Conservation (phyloP, 768 basidiomycete species). For the Leccinum subtestaceum region DNA sequence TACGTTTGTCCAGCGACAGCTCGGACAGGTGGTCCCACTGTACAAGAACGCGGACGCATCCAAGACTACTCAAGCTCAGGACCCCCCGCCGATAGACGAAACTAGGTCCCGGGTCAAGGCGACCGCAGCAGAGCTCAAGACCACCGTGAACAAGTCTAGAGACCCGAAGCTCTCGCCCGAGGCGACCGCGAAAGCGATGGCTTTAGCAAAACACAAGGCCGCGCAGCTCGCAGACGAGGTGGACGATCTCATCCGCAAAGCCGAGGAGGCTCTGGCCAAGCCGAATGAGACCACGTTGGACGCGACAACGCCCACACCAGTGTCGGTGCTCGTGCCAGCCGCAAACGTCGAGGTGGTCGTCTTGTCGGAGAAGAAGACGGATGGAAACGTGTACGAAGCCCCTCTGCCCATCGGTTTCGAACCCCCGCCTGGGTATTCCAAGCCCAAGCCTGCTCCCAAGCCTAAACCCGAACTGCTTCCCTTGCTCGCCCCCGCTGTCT, state of each 20-base stretch:
- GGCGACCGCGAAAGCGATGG: conserved; percentile 36
- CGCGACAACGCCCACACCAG: conserved; percentile 15
- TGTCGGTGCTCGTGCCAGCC: conserved; percentile 2
- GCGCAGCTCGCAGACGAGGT: conserved; percentile 60
- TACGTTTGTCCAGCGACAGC: conserved; percentile 48
- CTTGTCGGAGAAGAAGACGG: conserved; percentile 23
- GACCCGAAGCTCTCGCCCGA: conserved; percentile 26
- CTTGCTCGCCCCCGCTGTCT: conserved; percentile 76
- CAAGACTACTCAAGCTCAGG: conserved; percentile 22
- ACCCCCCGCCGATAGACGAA: conserved; percentile 35
- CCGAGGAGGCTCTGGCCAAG: conserved; percentile 67
- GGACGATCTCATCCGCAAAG: conserved; percentile 63
- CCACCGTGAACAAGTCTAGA: conserved; percentile 40
- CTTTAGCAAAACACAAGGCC: conserved; percentile 43
- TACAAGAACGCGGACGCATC: conserved; percentile 20
- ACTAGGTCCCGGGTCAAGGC: conserved; percentile 45
- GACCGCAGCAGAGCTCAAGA: conserved; percentile 45
- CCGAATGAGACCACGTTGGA: conserved; percentile 29
- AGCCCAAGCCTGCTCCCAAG: conserved; percentile 52
- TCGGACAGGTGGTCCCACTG: conserved; percentile 35
- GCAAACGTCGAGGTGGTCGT: conserved; percentile 27
- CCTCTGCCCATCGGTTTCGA: conserved; percentile 93
- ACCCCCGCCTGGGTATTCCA: conserved; percentile 84
- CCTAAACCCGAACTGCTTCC: conserved; percentile 50
- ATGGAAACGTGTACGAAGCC: conserved; percentile 47